These are phyloP conservation scores for Triticum monococcum DNA, from an alignment of 176 grass and related monocot genomes.

Conservation along the genomic window DNA sequence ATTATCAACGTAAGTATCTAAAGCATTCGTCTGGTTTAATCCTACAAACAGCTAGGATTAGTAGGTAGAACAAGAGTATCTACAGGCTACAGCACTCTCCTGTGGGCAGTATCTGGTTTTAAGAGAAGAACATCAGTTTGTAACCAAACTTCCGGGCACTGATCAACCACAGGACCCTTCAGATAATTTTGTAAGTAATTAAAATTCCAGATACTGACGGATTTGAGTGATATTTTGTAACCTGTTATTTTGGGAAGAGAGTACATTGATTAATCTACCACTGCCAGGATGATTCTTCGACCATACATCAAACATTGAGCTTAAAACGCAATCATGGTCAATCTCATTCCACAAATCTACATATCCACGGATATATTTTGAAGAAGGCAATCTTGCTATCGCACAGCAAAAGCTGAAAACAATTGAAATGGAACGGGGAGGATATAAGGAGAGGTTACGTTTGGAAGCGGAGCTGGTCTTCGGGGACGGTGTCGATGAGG, in stretches of 20 bases:
- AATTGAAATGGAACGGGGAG: neutral
- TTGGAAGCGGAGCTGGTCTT: slow-evolving; percentile 85
- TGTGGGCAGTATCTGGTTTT: neutral
- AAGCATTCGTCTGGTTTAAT: neutral
- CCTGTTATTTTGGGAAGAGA: neutral
- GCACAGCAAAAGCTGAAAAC: neutral
- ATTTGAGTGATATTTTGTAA: neutral
- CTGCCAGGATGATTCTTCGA: neutral
- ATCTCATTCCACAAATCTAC: neutral
- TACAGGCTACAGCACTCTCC: neutral
- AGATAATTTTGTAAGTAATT: neutral
- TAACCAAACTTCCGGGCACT: neutral
- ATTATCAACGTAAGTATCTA: neutral
- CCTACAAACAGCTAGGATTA: neutral
- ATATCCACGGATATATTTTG: neutral
- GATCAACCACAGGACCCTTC: neutral
- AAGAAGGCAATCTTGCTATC: neutral
- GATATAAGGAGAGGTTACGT: slow-evolving; percentile 36
- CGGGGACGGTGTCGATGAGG: slow-evolving; percentile 87
- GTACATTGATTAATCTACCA: neutral
- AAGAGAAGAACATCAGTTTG: neutral
- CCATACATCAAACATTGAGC: neutral
- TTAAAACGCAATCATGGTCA: neutral
- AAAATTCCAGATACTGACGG: neutral
- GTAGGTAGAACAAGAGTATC: neutral